Conservation (phyloP, 805 yeast species). For the Peterozyma xylosa region DNA sequence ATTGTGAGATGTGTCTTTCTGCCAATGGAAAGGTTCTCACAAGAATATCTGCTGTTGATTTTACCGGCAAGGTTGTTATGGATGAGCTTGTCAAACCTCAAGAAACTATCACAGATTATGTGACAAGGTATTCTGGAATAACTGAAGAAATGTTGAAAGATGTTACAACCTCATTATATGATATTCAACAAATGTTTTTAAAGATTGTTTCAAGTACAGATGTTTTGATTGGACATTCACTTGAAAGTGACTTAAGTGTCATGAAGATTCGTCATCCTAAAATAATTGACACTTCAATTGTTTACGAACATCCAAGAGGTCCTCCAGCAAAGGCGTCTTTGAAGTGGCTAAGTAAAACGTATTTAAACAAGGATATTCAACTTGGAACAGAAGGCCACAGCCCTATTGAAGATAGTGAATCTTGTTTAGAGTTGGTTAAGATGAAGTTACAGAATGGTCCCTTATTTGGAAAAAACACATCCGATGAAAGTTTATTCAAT, state of each 20-base stretch:
- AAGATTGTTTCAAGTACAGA: conserved; percentile 47
- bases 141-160: conserved; percentile 57
- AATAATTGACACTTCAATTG: conserved; percentile 73
- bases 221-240: conserved; percentile 80
- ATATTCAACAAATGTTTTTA: conserved; percentile 56
- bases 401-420: conserved; percentile 75
- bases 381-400: conserved; percentile 66
- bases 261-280: conserved; percentile 64
- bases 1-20: conserved; percentile 88
- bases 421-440: conserved; percentile 73
- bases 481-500: conserved; percentile 33
- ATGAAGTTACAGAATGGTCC: conserved; percentile 62
- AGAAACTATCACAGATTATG: conserved; percentile 67
- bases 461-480: conserved; percentile 48
- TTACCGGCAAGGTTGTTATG: conserved; percentile 48
- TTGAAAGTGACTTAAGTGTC: conserved; percentile 74
- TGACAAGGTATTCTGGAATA: conserved; percentile 83
- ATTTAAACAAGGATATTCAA: conserved; percentile 58
- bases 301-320: conserved; percentile 77
- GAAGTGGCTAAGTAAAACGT: conserved; percentile 55
- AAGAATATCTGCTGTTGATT: conserved; percentile 68
- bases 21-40: conserved; percentile 61
- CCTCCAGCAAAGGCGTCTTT: conserved; percentile 76
- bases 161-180: conserved; percentile 58
- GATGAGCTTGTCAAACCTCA: conserved; percentile 78